phyloP scores from a whole-genome alignment of 2,329 filamentous ascomycete species.

The Elsinoe ampelina region DNA sequence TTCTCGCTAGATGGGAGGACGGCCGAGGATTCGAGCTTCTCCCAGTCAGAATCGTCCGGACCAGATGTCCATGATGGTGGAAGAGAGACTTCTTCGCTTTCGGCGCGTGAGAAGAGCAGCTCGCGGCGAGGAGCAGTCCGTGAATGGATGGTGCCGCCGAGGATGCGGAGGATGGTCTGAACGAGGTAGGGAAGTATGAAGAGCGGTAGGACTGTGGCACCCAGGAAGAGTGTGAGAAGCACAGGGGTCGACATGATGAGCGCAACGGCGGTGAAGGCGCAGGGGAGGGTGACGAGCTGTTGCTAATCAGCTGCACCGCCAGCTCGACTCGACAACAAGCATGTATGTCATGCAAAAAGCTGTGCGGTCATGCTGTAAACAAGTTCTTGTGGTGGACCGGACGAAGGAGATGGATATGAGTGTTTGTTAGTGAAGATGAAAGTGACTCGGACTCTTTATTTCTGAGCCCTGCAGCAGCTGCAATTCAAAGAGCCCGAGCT shows the following conservation, averaged over 20 bases:
- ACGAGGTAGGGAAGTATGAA: slow-evolving; percentile 22
- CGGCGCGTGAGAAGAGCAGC: slow-evolving; percentile 22
- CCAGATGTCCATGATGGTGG: slow-evolving; percentile 12
- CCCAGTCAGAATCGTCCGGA: slow-evolving; percentile 56
- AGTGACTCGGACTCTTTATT: no score
- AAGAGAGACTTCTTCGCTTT: slow-evolving; percentile 21
- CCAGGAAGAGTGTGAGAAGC: slow-evolving; percentile 20
- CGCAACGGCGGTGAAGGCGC: no score
- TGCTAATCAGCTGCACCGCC: no score
- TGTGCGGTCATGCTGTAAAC: no score
- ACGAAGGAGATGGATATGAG: no score
- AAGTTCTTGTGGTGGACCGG: no score
- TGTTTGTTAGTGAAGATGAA: no score
- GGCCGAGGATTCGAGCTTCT: slow-evolving; percentile 47
- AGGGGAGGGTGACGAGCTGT: no score
- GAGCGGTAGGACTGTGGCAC: slow-evolving; percentile 18
- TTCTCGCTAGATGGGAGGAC: slow-evolving; percentile 6
- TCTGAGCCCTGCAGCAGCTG: no score
- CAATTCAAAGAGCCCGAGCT: no score
- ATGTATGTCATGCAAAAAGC: no score
- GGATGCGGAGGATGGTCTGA: slow-evolving; percentile 19
- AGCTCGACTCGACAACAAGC: no score
- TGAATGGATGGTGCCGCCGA: slow-evolving; percentile 23
- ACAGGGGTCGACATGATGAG: slow-evolving; percentile 5
- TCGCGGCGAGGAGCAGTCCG: slow-evolving; percentile 26